Percentiles rank a stretch among this genome's conserved stretches.
Conservation (phyloP, 1,139 yeast genomes). For the Kodamaea sp. region DNA sequence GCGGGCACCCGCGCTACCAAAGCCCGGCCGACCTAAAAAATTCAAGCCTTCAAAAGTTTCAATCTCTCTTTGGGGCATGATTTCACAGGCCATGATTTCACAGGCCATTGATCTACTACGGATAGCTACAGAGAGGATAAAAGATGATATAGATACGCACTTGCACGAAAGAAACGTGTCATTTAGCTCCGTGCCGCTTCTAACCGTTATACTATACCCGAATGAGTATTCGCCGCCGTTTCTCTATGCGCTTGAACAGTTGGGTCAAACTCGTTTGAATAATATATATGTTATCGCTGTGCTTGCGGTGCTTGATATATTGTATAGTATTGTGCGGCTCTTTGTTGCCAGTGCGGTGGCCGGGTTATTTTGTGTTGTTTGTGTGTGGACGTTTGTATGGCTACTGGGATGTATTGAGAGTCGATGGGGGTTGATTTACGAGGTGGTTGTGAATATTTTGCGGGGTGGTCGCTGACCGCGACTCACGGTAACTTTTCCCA, state of each 20-base stretch:
- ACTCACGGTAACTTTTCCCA: too few relatives aligned
- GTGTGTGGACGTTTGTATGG: slow-evolving; percentile 9
- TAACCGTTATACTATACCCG: slow-evolving; percentile 20
- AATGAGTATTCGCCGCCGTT: slow-evolving; percentile 31
- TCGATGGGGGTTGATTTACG: background rate
- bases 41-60: too few relatives aligned
- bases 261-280: background rate
- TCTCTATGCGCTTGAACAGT: slow-evolving; percentile 18
- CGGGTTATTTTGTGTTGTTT: slow-evolving; percentile 11
- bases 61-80: too few relatives aligned
- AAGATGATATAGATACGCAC: slow-evolving; percentile 16
- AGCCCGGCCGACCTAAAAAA: too few relatives aligned
- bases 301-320: slow-evolving; percentile 19
- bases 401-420: background rate
- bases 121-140: slow-evolving; percentile 10
- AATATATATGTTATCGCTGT: background rate
- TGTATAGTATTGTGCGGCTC: slow-evolving; percentile 19
- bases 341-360: slow-evolving; percentile 16
- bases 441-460: background rate
- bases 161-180: slow-evolving; percentile 10
- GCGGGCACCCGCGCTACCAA: too few relatives aligned
- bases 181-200: slow-evolving; percentile 14
- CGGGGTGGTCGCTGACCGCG: too few relatives aligned
- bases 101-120: slow-evolving; percentile 2
- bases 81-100: background rate